Conservation (phyloP, 1,139 yeast genomes). For the Suhomyces ambrosiae region DNA sequence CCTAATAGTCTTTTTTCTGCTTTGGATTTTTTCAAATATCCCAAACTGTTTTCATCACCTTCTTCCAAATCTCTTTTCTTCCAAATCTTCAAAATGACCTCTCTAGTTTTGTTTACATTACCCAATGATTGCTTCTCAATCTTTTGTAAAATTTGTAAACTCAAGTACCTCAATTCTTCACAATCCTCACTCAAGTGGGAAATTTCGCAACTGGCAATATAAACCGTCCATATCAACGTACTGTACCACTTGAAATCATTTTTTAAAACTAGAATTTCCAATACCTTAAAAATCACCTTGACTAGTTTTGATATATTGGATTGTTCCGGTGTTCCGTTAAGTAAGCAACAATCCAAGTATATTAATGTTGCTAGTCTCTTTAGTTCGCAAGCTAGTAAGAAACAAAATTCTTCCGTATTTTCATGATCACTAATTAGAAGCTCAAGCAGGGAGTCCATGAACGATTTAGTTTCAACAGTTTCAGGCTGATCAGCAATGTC, state of each 20-base stretch:
- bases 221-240: slow-evolving; percentile 29
- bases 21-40: slow-evolving; percentile 15
- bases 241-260: slow-evolving; percentile 32
- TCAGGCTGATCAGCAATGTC: slow-evolving; percentile 6
- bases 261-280: slow-evolving; percentile 29
- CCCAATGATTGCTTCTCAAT: slow-evolving; percentile 29
- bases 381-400: slow-evolving; percentile 30
- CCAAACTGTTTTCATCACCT: slow-evolving; percentile 24
- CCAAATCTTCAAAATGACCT: slow-evolving; percentile 29
- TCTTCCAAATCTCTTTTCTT: slow-evolving; percentile 30
- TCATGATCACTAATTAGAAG: slow-evolving; percentile 14
- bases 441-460: slow-evolving; percentile 14
- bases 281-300: slow-evolving; percentile 20
- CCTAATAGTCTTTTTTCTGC: slow-evolving; percentile 17
- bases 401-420: slow-evolving; percentile 27
- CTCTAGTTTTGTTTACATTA: slow-evolving; percentile 27
- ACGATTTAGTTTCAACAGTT: slow-evolving; percentile 7
- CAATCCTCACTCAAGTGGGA: slow-evolving; percentile 24
- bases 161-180: slow-evolving; percentile 29
- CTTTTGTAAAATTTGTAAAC: slow-evolving; percentile 27
- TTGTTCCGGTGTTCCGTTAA: slow-evolving; percentile 22
- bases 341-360: slow-evolving; percentile 32
- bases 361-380: slow-evolving; percentile 27
- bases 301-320: slow-evolving; percentile 19
- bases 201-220: slow-evolving; percentile 28